Base-by-base conservation (phyloP, 768 basidiomycete genomes). In the Suillus occidentalis region DNA sequence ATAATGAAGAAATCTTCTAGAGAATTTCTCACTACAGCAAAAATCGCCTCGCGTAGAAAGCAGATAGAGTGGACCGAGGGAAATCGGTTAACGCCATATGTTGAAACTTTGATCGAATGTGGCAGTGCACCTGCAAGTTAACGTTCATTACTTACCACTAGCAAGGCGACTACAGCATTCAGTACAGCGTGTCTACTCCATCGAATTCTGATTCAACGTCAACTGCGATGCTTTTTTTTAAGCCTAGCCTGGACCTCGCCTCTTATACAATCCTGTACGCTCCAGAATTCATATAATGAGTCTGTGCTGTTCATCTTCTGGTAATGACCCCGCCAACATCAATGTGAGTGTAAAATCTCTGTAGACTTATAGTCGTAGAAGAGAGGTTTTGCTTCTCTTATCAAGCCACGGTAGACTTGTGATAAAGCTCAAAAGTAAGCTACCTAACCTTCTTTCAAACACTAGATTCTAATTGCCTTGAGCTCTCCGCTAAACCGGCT, bases 21-120 rank as follows among this genome's bases (percentile, higher is more conserved):
- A 36, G 5, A 22, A 10, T 20, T 12, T 59, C 25, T 28, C 18
- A 28, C 57, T 28, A 18, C 16, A 28, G 31, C 6, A 34, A 55
- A 59, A 25, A 59, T 59, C 40, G 58, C 39, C 40, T 59, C 25
- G 12, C 18, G 25, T 59, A 40, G 39, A 42, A 59, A 59, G 58
- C 25, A 42, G 58, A 59, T 59, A 59, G 39, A 59, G 58, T 59
- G 58, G 39, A 59, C 58, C 37, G 57, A 58, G 37, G 57, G 57
- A 58, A 39, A 39, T 40, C 57, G 40, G 18, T 31, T 28, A 59
- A 28, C 28, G 40, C 58, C 25, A 40, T 59, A 59, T 34, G 58
- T 42, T 42, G 16, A 58, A 56, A 36, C n/a, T n/a, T n/a, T n/a
- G 55, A 37, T 58, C 14, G 5, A 25, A 6, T 18, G 58, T 59